These are phyloP conservation scores for Xylariaceae sp. DNA, from an alignment of 2,329 filamentous ascomycete genomes.

Conservation along the genomic window DNA sequence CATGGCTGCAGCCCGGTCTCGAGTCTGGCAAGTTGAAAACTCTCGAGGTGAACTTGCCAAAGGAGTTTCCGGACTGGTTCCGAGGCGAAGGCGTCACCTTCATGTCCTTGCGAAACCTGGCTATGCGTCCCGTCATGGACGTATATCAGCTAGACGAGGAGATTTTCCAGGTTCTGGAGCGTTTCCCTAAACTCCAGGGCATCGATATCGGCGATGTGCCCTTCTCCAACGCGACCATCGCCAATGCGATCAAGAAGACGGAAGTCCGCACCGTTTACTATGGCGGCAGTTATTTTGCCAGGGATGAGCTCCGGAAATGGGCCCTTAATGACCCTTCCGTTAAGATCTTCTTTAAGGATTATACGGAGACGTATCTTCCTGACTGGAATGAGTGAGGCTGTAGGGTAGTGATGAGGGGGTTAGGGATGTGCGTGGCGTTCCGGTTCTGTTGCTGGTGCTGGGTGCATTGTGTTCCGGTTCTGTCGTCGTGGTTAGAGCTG, in stretches of 20 bases:
- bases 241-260: conserved; percentile 17
- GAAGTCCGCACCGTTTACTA: conserved; percentile 26
- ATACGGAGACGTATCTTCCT: conserved; percentile 3
- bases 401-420: no score
- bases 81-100: conserved; percentile 23
- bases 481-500: no score
- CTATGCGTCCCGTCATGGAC: conserved; percentile 40
- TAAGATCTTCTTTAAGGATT: conserved; percentile 15
- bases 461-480: no score
- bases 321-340: conserved; percentile 19
- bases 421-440: no score
- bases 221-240: conserved; percentile 21
- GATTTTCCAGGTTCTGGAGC: conserved; percentile 16
- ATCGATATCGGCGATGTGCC: conserved; percentile 24
- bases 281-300: not conserved
- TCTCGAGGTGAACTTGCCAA: conserved; percentile 19
- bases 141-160: conserved; percentile 13
- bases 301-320: conserved; percentile 22
- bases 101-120: conserved; percentile 45
- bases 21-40: conserved; percentile 23
- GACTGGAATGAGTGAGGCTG: not conserved
- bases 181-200: conserved; percentile 26
- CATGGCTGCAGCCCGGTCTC: conserved; percentile 20
- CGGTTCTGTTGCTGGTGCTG: no score
- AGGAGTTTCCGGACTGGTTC: conserved; percentile 20